A percentile compares a stretch with the other conserved stretches of the same genome.
phyloP scores from a whole-genome alignment of 2,329 filamentous ascomycete species.

The Xylariales sp. region DNA sequence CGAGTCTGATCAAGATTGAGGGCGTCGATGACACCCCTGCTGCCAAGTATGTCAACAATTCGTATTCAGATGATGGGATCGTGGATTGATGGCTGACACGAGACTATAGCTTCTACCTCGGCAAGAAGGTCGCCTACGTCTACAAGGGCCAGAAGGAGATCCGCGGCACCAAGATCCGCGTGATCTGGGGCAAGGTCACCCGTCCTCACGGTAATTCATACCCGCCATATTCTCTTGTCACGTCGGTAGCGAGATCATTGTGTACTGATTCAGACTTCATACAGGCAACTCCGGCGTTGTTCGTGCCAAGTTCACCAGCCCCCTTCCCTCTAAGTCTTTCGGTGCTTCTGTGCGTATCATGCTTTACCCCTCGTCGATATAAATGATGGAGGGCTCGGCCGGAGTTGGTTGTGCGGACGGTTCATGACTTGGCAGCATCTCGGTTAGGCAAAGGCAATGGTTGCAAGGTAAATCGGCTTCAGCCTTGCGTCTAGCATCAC shows the following conservation, averaged over 20 bases:
- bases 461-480: constrained; percentile 27
- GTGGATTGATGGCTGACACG: constrained; percentile 13
- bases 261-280: constrained; percentile 11
- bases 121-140: constrained; percentile 98
- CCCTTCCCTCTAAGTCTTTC: constrained; percentile 95
- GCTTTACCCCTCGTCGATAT: constrained; percentile 98
- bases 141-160: constrained; percentile 95
- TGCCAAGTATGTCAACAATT: constrained; percentile 64
- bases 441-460: constrained; percentile 45
- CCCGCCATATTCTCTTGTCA: neutral
- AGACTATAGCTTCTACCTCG: constrained; percentile 76
- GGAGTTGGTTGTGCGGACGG: constrained; percentile 61
- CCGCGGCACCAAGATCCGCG: constrained; percentile 95
- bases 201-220: constrained; percentile 75
- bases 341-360: constrained; percentile 94
- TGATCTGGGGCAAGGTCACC: constrained; percentile 99
- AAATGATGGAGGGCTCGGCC: constrained; percentile 51
- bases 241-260: constrained; percentile 1
- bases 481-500: constrained; percentile 31
- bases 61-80: constrained; percentile 1
- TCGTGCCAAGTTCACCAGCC: constrained; percentile 93
- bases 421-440: constrained; percentile 45
- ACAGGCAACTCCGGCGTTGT: constrained; percentile 96
- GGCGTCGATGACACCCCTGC: constrained; percentile 87
- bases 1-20: constrained; percentile 97